Evolutionary conservation across 1,284 basidiomycete species (phyloP).

Genomic region (Crepidotus sp.): DNA sequence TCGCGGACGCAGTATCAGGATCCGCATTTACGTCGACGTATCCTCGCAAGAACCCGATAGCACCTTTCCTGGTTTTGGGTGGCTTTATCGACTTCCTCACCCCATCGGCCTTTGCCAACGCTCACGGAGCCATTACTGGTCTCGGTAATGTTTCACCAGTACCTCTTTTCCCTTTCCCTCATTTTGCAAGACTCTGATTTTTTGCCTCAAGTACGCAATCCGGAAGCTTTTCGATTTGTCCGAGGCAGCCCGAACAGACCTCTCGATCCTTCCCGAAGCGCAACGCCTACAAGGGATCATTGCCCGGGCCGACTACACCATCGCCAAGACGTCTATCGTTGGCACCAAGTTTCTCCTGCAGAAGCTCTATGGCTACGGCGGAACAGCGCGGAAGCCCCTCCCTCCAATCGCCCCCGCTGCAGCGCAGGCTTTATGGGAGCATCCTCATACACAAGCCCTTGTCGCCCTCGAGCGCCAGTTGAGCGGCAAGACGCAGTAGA

Average conservation of each 20-base stretch:
- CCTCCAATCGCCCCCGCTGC: conserved; percentile 48
- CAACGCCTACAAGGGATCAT: conserved; percentile 72
- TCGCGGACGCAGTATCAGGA: conserved; percentile 61
- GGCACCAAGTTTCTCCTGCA: conserved; percentile 78
- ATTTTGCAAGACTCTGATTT: conserved; percentile 4
- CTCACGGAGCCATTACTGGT: conserved; percentile 76
- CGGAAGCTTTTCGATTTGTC: conserved; percentile 57
- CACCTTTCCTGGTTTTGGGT: conserved; percentile 70
- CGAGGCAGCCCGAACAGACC: conserved; percentile 42
- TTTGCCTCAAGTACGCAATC: conserved; percentile 42
- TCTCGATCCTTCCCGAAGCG: conserved; percentile 58
- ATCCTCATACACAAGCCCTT: conserved; percentile 59
- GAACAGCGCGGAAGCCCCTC: conserved; percentile 67
- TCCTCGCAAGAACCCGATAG: conserved; percentile 56
- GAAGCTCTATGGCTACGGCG: conserved; percentile 70
- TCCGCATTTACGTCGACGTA: conserved; percentile 45
- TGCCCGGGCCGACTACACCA: conserved; percentile 72
- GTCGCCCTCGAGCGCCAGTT: conserved; percentile 59
- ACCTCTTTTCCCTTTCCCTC: conserved; percentile 24
- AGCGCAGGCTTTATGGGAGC: conserved; percentile 56
- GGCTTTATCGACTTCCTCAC: conserved; percentile 75
- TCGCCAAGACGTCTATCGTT: conserved; percentile 69
- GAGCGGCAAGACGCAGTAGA: conserved; percentile 29
- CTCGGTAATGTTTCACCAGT: conserved; percentile 75
- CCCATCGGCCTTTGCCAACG: conserved; percentile 59